Percentiles rank a stretch among this genome's conserved stretches.
These are phyloP conservation scores for Casuarina cunninghamiana DNA, from an alignment of 306 rosid genomes.

Conservation along the genomic window DNA sequence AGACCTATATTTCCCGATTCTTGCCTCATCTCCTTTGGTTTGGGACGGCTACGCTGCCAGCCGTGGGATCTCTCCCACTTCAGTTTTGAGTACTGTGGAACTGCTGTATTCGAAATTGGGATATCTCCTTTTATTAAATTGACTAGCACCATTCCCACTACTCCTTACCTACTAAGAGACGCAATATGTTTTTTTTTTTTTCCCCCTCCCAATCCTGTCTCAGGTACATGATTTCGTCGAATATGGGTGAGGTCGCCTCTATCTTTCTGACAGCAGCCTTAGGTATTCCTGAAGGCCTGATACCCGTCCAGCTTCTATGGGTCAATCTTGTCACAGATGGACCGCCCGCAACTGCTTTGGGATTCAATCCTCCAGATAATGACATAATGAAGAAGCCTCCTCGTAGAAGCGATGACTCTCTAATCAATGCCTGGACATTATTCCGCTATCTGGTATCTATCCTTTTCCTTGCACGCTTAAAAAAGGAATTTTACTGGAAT, in stretches of 20 bases:
- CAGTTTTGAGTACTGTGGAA: background rate
- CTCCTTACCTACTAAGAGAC: background rate
- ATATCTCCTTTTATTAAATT: background rate
- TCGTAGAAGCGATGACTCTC: constrained; percentile 71
- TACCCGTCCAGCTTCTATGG: constrained; percentile 98
- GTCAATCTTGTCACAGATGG: constrained; percentile 98
- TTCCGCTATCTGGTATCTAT: constrained; percentile 86
- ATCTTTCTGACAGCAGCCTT: constrained; percentile 82
- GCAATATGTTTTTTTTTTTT: constrained; percentile 9
- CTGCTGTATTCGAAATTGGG: background rate
- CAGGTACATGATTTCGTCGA: constrained; percentile 93
- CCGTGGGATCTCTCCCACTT: too few species aligned
- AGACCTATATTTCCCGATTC: background rate
- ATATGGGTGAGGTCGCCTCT: constrained; percentile 81
- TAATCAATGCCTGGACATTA: constrained; percentile 83
- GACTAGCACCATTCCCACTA: background rate
- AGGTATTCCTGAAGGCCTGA: constrained; percentile 95
- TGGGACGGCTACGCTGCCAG: background rate
- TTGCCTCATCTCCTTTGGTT: background rate
- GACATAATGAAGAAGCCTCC: constrained; percentile 95
- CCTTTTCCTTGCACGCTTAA: background rate
- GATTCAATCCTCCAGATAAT: constrained; percentile 90
- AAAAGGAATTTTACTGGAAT: background rate
- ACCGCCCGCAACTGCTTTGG: constrained; percentile 97
- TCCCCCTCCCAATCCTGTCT: background rate